phyloP scores from a whole-genome alignment of 345 rosid species.

The Aquilaria yunnanensis region DNA sequence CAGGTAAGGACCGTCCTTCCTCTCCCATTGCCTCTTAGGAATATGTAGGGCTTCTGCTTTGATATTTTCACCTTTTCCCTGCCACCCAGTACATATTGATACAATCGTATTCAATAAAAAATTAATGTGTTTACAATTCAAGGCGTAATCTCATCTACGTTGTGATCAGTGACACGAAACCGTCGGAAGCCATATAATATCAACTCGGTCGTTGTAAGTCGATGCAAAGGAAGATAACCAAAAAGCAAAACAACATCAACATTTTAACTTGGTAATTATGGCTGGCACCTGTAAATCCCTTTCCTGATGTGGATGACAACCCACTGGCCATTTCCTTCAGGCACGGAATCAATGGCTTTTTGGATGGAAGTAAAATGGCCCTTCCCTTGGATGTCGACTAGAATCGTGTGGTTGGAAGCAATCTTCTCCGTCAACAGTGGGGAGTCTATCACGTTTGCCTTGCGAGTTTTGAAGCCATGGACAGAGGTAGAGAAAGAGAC shows the following conservation, averaged over 20 bases:
- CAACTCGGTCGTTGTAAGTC: no score
- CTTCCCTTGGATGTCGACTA: constrained; percentile 68
- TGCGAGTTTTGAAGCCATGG: constrained; percentile 5
- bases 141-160: no score
- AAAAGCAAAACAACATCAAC: background rate
- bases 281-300: constrained; percentile 65
- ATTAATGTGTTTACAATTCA: no score
- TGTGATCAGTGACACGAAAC: no score
- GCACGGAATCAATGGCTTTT: constrained; percentile 73
- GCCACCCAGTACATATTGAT: background rate
- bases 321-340: constrained; percentile 59
- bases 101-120: background rate
- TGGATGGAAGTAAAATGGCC: constrained; percentile 74
- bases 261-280: background rate
- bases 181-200: no score
- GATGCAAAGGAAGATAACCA: no score
- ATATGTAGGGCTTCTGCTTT: constrained; percentile 59
- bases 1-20: constrained; percentile 62
- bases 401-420: constrained; percentile 54
- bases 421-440: constrained; percentile 68
- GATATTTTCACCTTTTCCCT: constrained; percentile 82
- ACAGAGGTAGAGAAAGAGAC: constrained; percentile 16
- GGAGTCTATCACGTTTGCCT: constrained; percentile 32
- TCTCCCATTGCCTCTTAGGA: constrained; percentile 93
- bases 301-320: constrained; percentile 75